Evolutionary conservation across 257 asterid genomes (phyloP).

Genomic region (Leonotis leonurus): DNA sequence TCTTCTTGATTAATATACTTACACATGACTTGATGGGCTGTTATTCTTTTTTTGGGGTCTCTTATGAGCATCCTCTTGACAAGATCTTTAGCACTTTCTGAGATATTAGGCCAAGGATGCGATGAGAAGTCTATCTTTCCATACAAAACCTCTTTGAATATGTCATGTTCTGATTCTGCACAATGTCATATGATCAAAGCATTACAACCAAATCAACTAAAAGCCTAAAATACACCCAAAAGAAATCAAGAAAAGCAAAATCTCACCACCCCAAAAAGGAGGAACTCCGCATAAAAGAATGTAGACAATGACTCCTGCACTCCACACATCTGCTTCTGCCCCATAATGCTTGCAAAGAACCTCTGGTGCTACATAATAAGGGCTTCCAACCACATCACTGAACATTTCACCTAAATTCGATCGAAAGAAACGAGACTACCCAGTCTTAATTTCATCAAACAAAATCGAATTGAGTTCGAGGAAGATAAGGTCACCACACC

Average conservation of each 20-base stretch:
- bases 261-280: constrained; percentile 74
- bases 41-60: constrained; percentile 45
- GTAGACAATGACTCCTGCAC: constrained; percentile 56
- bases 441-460: neutral
- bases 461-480: neutral
- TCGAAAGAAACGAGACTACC: neutral
- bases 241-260: neutral
- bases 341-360: constrained; percentile 50
- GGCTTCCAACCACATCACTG: constrained; percentile 62
- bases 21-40: constrained; percentile 67
- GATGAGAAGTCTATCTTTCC: constrained; percentile 53
- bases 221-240: too few species aligned
- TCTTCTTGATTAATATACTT: constrained; percentile 16
- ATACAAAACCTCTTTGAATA: constrained; percentile 53
- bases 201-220: neutral
- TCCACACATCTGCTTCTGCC: constrained; percentile 58
- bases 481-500: neutral
- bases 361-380: constrained; percentile 63
- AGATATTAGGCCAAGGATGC: constrained; percentile 69
- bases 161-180: constrained; percentile 52
- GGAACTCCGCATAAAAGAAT: constrained; percentile 56
- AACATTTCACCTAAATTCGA: constrained; percentile 37
- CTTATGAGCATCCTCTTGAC: constrained; percentile 55
- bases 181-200: constrained; percentile 3
- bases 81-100: constrained; percentile 57